A percentile compares a stretch with the other conserved stretches of the same genome.
Evolutionary conservation across 2,329 filamentous ascomycete species (phyloP).

Genomic region (Clonostachys chloroleuca): DNA sequence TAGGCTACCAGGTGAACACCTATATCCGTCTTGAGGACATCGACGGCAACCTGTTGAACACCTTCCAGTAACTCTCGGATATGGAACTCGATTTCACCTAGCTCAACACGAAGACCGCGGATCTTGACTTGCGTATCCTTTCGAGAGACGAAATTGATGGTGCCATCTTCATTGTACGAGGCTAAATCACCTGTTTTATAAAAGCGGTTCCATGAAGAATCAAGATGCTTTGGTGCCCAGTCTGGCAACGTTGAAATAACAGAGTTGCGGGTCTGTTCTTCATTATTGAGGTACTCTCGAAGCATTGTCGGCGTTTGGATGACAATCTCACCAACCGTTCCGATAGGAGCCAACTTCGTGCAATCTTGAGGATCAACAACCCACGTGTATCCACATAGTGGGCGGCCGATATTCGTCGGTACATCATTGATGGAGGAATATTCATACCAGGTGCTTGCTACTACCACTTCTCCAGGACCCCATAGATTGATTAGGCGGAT

Average conservation of each 20-base stretch:
- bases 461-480: constrained; percentile 3
- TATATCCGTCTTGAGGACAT: constrained; percentile 2
- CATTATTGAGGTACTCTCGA: constrained; percentile 37
- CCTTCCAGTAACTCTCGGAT: neutral
- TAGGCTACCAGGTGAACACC: neutral
- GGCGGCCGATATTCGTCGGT: constrained; percentile 1
- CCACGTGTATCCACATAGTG: constrained; percentile 5
- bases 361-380: constrained; percentile 9
- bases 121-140: constrained; percentile 50
- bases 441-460: constrained; percentile 4
- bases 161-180: constrained; percentile 6
- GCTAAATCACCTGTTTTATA: constrained; percentile 9
- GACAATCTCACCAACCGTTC: constrained; percentile 18
- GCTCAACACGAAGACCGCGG: constrained; percentile 3
- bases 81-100: neutral
- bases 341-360: constrained; percentile 10
- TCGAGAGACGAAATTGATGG: constrained; percentile 8
- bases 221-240: neutral
- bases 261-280: constrained; percentile 14
- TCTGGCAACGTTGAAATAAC: neutral
- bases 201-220: constrained; percentile 1
- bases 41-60: constrained; percentile 2
- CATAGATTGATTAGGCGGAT: constrained; percentile 4
- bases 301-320: constrained; percentile 28
- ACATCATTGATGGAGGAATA: neutral